Conservation (phyloP, 1,284 basidiomycete species). For the Phylloboletellus chloephorus region DNA sequence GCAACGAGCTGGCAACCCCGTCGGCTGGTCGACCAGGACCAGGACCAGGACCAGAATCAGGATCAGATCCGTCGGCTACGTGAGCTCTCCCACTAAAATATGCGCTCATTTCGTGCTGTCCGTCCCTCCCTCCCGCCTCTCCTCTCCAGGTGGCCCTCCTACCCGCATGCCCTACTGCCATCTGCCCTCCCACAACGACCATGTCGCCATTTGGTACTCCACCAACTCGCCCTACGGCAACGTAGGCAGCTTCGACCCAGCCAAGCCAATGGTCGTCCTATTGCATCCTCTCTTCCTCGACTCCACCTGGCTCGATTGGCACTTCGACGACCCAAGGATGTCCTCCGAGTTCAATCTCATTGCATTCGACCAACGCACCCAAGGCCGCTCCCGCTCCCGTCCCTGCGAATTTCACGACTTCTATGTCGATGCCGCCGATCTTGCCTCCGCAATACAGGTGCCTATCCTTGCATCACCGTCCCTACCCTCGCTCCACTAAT, state of each 20-base stretch:
- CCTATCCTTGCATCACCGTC: constrained; percentile 19
- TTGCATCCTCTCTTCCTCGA: constrained; percentile 65
- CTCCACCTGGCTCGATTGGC: constrained; percentile 59
- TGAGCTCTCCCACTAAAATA: too few species aligned
- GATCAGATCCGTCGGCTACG: too few species aligned
- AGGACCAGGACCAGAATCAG: too few species aligned
- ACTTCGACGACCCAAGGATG: constrained; percentile 63
- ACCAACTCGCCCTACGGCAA: constrained; percentile 52
- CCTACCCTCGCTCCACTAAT: background rate
- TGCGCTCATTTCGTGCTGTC: too few species aligned
- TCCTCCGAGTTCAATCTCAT: constrained; percentile 57
- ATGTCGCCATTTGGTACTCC: constrained; percentile 63
- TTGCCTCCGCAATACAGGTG: constrained; percentile 61
- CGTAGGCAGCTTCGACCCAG: constrained; percentile 59
- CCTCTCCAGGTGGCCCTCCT: too few species aligned
- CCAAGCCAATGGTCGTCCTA: constrained; percentile 59
- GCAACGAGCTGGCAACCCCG: too few species aligned
- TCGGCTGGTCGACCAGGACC: too few species aligned
- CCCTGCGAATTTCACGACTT: constrained; percentile 56
- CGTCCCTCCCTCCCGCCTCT: too few species aligned
- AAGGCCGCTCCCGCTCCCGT: constrained; percentile 54
- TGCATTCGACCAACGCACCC: constrained; percentile 65
- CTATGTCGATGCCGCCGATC: constrained; percentile 71
- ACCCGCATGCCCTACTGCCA: constrained; percentile 65
- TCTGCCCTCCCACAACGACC: constrained; percentile 56